A percentile compares a stretch with the other conserved stretches of the same genome.
Evolutionary conservation across 169 alveolate species (phyloP).

Genomic region (Eimeria acervulina): DNA sequence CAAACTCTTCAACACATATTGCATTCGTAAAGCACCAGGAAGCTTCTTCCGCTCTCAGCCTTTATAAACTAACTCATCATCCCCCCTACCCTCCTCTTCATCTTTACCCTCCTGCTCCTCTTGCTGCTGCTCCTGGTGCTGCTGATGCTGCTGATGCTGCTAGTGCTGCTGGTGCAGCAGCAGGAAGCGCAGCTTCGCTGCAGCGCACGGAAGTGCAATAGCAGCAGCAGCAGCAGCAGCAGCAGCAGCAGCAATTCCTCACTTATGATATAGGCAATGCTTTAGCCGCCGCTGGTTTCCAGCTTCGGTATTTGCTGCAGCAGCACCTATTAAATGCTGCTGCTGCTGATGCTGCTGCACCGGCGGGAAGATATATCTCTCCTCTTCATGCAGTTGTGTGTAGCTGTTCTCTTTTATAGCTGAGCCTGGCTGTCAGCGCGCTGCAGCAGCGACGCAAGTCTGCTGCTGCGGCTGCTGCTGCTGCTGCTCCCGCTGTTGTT

Average conservation of each 20-base stretch:
- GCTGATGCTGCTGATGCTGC: background rate
- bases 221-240: slow-evolving; percentile 33
- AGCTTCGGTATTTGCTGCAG: too few relatives aligned
- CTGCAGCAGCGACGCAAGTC: slow-evolving; percentile 6
- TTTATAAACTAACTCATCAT: background rate
- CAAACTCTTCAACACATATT: slow-evolving; percentile 57
- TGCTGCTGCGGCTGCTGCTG: background rate
- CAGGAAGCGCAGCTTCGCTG: background rate
- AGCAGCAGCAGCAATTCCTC: slow-evolving; percentile 17
- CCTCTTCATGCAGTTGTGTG: too few relatives aligned
- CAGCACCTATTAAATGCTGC: too few relatives aligned
- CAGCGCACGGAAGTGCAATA: slow-evolving; percentile 1
- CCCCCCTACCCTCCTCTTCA: too few relatives aligned
- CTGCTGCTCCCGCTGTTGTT: background rate
- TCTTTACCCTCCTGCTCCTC: too few relatives aligned
- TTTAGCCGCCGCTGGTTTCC: too few relatives aligned
- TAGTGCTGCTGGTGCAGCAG: slow-evolving; percentile 10
- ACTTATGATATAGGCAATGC: too few relatives aligned
- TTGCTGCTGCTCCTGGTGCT: too few relatives aligned
- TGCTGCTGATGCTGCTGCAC: slow-evolving; percentile 16
- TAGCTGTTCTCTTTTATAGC: too few relatives aligned
- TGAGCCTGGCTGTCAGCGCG: too few relatives aligned
- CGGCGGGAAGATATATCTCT: too few relatives aligned
- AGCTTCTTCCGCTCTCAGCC: background rate
- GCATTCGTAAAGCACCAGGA: background rate